phyloP scores from a whole-genome alignment of 2,329 filamentous ascomycete genomes.

The Pseudogymnoascus sp. region DNA sequence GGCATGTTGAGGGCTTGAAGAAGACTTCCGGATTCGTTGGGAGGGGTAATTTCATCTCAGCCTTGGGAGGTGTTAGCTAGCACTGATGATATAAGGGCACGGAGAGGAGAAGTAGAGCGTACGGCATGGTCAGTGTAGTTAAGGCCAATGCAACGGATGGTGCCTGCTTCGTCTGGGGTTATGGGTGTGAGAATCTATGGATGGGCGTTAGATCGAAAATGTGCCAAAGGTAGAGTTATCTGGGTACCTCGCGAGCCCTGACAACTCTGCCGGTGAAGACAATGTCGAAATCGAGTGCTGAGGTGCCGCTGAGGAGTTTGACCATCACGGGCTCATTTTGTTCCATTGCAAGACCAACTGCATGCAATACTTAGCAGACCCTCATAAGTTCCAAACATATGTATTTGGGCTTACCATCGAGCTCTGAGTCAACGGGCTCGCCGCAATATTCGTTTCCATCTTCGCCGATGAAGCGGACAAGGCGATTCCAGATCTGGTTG shows the following conservation, averaged over 20 bases:
- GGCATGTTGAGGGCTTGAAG: slow-evolving; percentile 46
- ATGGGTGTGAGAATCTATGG: slow-evolving; percentile 41
- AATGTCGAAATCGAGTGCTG: slow-evolving; percentile 24
- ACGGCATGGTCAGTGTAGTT: slow-evolving; percentile 35
- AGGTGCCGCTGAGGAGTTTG: slow-evolving; percentile 17
- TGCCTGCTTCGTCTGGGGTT: slow-evolving; percentile 40
- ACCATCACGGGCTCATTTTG: slow-evolving; percentile 13
- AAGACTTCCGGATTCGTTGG: slow-evolving; percentile 49
- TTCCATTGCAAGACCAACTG: slow-evolving; percentile 17
- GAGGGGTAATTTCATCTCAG: slow-evolving; percentile 43
- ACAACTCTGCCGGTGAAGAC: slow-evolving; percentile 17
- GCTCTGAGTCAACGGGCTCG: slow-evolving; percentile 18
- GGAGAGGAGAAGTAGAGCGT: not conserved
- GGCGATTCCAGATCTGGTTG: slow-evolving; percentile 15
- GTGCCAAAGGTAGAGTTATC: slow-evolving; percentile 23
- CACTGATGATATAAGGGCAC: not conserved
- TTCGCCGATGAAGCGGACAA: slow-evolving; percentile 22
- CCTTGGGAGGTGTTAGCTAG: slow-evolving; percentile 31
- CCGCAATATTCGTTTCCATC: slow-evolving; percentile 22
- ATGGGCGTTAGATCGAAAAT: slow-evolving; percentile 23
- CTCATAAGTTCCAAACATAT: not conserved
- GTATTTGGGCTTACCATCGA: slow-evolving; percentile 10
- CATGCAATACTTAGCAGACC: not conserved
- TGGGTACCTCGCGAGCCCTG: slow-evolving; percentile 24
- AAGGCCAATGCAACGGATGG: slow-evolving; percentile 50